Evolutionary conservation across 2,329 filamentous ascomycete genomes (phyloP).

Genomic region (Bipolaris bicolor): DNA sequence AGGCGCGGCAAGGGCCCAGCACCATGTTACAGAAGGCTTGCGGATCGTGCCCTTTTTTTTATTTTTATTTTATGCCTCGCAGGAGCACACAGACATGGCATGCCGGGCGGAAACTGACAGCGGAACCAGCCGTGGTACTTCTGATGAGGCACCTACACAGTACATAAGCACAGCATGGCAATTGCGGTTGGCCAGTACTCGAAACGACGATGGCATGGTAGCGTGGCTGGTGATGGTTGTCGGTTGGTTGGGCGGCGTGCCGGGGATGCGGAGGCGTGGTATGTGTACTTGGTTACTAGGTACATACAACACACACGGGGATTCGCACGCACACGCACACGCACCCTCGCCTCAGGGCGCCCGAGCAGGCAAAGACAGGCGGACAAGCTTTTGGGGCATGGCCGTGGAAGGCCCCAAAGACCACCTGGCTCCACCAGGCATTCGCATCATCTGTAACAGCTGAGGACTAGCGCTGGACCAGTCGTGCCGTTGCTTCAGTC

Average conservation of each 20-base stretch:
- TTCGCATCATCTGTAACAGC: conserved; percentile 12
- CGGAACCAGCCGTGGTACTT: background rate
- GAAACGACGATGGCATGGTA: background rate
- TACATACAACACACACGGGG: background rate
- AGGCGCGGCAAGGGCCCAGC: background rate
- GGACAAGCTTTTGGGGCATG: background rate
- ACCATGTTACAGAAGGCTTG: conserved; percentile 14
- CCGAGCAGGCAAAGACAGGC: background rate
- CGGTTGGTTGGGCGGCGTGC: conserved; percentile 5
- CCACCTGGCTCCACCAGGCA: background rate
- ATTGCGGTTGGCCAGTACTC: background rate
- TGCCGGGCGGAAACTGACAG: background rate
- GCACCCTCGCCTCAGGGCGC: background rate
- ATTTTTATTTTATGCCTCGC: conserved; percentile 5
- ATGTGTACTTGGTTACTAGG: background rate
- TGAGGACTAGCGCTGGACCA: conserved; percentile 17
- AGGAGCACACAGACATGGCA: background rate
- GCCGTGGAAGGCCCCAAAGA: background rate
- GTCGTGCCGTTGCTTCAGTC: conserved; percentile 26
- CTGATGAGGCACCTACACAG: background rate
- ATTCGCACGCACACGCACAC: conserved; percentile 1
- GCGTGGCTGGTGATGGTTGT: background rate
- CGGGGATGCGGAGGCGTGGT: conserved; percentile 1
- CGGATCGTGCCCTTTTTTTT: conserved; percentile 1
- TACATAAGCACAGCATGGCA: background rate